Evolutionary conservation across 331 rosid genomes (phyloP), one percentile per base, ranked within the genome.

Genomic region (Erythrophleum ivorense): DNA sequence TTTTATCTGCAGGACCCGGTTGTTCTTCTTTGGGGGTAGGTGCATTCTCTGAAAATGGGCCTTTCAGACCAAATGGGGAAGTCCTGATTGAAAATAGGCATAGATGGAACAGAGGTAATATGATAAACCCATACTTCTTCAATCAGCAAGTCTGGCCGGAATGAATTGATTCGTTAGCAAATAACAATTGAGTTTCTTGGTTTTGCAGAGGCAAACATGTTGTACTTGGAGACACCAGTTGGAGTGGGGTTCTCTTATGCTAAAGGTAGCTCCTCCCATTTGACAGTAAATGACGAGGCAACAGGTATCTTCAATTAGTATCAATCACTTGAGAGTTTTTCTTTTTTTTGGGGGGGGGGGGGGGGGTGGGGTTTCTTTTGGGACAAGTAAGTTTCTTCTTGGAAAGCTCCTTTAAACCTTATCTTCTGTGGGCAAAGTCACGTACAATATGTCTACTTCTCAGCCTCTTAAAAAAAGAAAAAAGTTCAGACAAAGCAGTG

Each of bases 221-320:
- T 94, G 85, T 94, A 94, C 49, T 55, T 94, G 80, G 98, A 94
- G 85, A 79, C 98, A 41, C 98, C 98, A 18, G 89, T 88, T 70
- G 97, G 97, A 49, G 98, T 94, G 31, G 98, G 98, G 2, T 94
- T 94, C 89, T 92, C 97, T 55, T 92, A 91, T 77, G 86, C 98
- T 53, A 75, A 46, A 31, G 78, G 86, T 21, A 81, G 77, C 59
- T 88, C 97, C 43, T 86, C 90, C 72, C 87, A 90, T 79, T 78
- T 65, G 62, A 88, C 88, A 74, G 95, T 92, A 43, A 82, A 88
- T 80, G 98, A 94, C 80, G 75, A 85, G 53, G 80, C 79, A 19
- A 94, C 97, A 82, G 97, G 98, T 91, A 76, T 18, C 55, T 31
- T 75, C 41, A 9, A 48, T 43, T 52, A 40, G 33, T n/a, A 34